Percentiles rank a stretch among this genome's conserved stretches.
Evolutionary conservation across 192 early-diverging fungal genomes (phyloP).

Genomic region (Rhizophagus sp.): DNA sequence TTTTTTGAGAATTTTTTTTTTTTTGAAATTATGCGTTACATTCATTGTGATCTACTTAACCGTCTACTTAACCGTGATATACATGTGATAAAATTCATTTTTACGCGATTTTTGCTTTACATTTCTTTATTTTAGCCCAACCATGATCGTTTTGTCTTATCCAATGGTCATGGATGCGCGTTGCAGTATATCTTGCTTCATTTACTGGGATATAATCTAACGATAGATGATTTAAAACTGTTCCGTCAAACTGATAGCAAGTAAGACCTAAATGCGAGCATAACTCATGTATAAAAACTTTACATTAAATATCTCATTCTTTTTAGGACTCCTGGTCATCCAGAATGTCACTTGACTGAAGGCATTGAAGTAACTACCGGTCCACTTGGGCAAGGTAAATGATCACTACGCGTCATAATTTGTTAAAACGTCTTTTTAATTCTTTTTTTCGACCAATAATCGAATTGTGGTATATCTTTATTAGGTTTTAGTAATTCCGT

Average conservation of each 20-base stretch:
- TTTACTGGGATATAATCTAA: conserved; percentile 83
- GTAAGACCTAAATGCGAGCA: conserved; percentile 47
- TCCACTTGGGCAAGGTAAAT: conserved; percentile 46
- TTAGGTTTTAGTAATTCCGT: conserved; percentile 84
- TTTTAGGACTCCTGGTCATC: conserved; percentile 92
- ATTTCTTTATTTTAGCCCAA: conserved; percentile 55
- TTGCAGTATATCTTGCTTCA: conserved; percentile 91
- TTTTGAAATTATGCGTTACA: neutral
- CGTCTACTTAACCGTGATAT: neutral
- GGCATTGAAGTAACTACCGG: conserved; percentile 95
- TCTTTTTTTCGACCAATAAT: neutral
- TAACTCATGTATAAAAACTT: neutral
- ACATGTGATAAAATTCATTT: neutral
- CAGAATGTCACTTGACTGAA: conserved; percentile 82
- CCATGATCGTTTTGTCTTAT: conserved; percentile 96
- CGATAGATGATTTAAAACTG: conserved; percentile 87
- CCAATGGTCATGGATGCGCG: conserved; percentile 96
- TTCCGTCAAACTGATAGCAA: conserved; percentile 84
- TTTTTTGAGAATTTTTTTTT: neutral
- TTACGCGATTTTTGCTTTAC: neutral
- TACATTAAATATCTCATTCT: neutral
- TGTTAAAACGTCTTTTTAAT: too few species aligned
- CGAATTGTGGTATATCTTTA: neutral
- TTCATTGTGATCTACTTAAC: neutral
- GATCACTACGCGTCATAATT: neutral